These are phyloP conservation scores for Hypoxylon sp. DNA, from an alignment of 2,329 filamentous ascomycete genomes.

Conservation along the genomic window DNA sequence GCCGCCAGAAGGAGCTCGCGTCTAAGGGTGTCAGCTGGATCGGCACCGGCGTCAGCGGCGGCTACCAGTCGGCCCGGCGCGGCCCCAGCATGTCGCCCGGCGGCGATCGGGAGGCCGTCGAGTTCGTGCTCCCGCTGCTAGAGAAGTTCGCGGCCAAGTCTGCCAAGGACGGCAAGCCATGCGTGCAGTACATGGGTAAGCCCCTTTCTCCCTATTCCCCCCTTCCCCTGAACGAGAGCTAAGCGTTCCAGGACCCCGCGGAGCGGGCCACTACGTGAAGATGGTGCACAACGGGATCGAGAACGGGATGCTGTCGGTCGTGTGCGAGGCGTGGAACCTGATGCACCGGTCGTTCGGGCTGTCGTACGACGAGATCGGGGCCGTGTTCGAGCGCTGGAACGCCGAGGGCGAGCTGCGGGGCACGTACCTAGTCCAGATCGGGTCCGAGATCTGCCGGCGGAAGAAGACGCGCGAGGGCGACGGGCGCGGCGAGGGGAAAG, in stretches of 20 bases:
- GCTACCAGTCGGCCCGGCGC: slow-evolving; percentile 71
- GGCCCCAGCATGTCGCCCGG: slow-evolving; percentile 74
- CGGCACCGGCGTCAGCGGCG: slow-evolving; percentile 73
- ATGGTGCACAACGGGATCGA: slow-evolving; percentile 81
- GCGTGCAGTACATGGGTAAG: slow-evolving; percentile 52
- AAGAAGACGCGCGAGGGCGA: slow-evolving; percentile 26
- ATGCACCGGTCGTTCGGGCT: slow-evolving; percentile 67
- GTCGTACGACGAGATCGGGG: slow-evolving; percentile 65
- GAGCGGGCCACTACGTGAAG: slow-evolving; percentile 75
- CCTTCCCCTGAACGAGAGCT: neutral
- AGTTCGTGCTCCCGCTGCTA: slow-evolving; percentile 67
- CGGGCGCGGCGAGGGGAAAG: slow-evolving; percentile 55
- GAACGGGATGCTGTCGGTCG: slow-evolving; percentile 71
- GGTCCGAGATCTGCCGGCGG: slow-evolving; percentile 59
- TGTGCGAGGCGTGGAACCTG: slow-evolving; percentile 71
- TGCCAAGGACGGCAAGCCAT: slow-evolving; percentile 64
- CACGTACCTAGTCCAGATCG: slow-evolving; percentile 70
- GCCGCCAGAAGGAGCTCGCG: slow-evolving; percentile 64
- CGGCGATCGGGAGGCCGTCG: slow-evolving; percentile 64
- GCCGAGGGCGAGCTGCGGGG: slow-evolving; percentile 61
- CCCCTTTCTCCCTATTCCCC: neutral
- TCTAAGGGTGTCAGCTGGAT: slow-evolving; percentile 69
- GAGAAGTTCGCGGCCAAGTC: slow-evolving; percentile 66
- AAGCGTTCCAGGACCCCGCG: slow-evolving; percentile 58
- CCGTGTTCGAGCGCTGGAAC: slow-evolving; percentile 69